Evolutionary conservation across 495 filamentous ascomycete genomes (phyloP), one percentile per base, ranked within the genome.

Genomic region (Tetracladium setigerum): DNA sequence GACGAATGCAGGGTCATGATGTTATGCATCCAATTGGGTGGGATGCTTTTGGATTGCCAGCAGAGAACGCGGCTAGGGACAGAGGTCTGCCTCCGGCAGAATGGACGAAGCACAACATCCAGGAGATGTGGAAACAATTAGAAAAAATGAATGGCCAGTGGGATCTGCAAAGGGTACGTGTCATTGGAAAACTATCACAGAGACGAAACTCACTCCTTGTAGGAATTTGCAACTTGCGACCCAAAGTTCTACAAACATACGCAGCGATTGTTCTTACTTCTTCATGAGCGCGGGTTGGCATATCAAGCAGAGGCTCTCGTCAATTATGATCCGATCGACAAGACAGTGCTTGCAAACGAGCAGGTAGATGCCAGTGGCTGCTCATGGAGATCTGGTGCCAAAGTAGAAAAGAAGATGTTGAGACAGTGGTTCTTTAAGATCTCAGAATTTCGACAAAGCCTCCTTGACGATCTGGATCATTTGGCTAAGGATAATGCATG

Each of bases 41-140:
- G 89, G 89, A 95, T 71, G 87, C 86, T 15, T 94, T 95, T 61
- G 89, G 89, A 2, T 68, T 95, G 35, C 89, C 89, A 8, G 89
- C 89, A 31, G 89, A 95, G 67, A 95, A 95, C 67, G 89, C 89
- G 14, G 89, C 89, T n/a, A 90, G 95, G 49, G 87, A 94, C 66
- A 69, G 83, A 42, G 85, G 86, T 31, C 70, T 91, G 49, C 76
- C 87, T 63, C 87, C 89, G 6, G 82, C 77, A 11, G 68, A 66
- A 0, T 95, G 89, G 89, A 95, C 89, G 15, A 72, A 70, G 56
- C 60, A 71, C 39, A 95, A 95, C 62, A 94, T 95, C 43, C 64
- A 67, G 10, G 77, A 69, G 49, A 95, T 95, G 89, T 92, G 89
- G 70, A 72, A 77, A 58, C 89, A 94, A 67, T 62, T 95, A 46